A percentile compares a stretch with the other conserved stretches of the same genome.
Conservation (phyloP, 345 rosid genomes). For the Arabidopsis suecica region DNA sequence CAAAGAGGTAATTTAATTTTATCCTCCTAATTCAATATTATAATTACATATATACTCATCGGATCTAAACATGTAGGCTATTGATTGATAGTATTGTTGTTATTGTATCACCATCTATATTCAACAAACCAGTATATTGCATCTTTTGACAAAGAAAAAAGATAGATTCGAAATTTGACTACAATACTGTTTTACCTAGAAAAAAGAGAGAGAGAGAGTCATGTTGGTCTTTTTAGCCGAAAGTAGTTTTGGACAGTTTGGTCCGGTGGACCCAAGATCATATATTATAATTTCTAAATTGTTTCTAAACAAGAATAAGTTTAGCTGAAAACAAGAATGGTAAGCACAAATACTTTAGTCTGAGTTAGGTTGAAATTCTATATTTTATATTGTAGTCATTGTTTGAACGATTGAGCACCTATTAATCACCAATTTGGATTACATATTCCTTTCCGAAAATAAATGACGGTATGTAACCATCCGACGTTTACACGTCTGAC, state of each 20-base stretch:
- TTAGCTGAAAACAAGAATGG: background rate
- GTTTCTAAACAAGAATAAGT: background rate
- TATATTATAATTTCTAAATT: background rate
- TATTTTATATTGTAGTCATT: background rate
- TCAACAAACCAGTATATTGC: no score
- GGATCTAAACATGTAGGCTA: no score
- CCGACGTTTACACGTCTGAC: slow-evolving; percentile 14
- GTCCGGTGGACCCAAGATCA: background rate
- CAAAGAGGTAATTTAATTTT: slow-evolving; percentile 59
- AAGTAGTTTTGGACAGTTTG: background rate
- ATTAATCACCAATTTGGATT: background rate
- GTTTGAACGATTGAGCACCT: slow-evolving; percentile 1
- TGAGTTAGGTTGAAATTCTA: background rate
- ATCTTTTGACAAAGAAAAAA: no score
- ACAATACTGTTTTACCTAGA: background rate
- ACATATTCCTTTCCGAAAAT: background rate
- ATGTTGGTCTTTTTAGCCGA: background rate
- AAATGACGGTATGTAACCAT: slow-evolving; percentile 4
- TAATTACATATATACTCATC: background rate
- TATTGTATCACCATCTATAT: no score
- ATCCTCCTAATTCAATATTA: background rate
- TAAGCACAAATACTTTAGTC: background rate
- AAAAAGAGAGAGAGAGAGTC: background rate
- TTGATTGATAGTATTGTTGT: no score
- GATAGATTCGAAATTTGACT: background rate